Conservation (phyloP, 2,329 filamentous ascomycete species). For the Aureobasidium sp. region DNA sequence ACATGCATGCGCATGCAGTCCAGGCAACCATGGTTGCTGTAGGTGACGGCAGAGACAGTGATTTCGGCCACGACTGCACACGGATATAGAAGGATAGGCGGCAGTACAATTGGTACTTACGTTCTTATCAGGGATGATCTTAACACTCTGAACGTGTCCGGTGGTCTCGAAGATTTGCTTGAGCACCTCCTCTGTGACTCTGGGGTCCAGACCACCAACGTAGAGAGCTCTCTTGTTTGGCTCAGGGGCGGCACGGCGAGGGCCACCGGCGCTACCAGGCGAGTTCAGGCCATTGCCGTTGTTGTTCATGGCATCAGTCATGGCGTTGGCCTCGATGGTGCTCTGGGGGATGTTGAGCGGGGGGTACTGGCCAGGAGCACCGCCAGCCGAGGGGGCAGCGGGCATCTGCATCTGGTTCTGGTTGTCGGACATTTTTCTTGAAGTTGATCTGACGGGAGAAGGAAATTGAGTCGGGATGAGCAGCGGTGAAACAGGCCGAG, state of each 20-base stretch:
- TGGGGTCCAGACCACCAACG: slow-evolving; percentile 86
- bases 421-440: slow-evolving; percentile 63
- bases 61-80: not conserved
- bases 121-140: slow-evolving; percentile 99
- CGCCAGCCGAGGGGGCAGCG: slow-evolving; percentile 59
- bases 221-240: slow-evolving; percentile 98
- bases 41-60: slow-evolving; percentile 18
- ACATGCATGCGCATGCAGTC: slow-evolving; percentile 10
- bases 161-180: slow-evolving; percentile 99
- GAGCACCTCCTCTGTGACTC: slow-evolving; percentile 92
- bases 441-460: not conserved
- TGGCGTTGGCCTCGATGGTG: slow-evolving; percentile 85
- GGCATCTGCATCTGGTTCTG: slow-evolving; percentile 60
- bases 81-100: slow-evolving; percentile 12
- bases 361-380: slow-evolving; percentile 71
- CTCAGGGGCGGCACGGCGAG: slow-evolving; percentile 88
- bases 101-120: slow-evolving; percentile 50
- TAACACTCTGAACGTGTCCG: slow-evolving; percentile 95
- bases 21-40: slow-evolving; percentile 12
- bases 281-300: slow-evolving; percentile 67
- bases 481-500: slow-evolving; percentile 6
- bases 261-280: slow-evolving; percentile 72
- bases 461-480: not conserved
- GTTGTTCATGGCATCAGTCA: slow-evolving; percentile 73
- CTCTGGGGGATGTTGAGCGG: slow-evolving; percentile 85